Percentiles rank a stretch among this genome's conserved stretches.
Conservation (phyloP, 2,329 filamentous ascomycete genomes). For the Xylaria sp. region DNA sequence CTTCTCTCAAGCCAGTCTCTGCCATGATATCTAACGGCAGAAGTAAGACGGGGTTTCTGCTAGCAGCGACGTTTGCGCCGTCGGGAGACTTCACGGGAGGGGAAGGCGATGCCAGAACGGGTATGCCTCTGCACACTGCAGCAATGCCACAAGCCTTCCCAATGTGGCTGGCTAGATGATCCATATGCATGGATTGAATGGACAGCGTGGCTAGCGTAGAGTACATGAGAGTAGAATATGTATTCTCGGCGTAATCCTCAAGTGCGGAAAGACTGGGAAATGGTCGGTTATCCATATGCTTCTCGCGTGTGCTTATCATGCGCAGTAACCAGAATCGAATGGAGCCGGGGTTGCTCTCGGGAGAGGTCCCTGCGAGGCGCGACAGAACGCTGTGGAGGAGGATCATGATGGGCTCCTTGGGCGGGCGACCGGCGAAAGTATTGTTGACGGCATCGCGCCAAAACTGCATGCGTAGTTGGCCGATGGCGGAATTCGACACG, state of each 20-base stretch:
- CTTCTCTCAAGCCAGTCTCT: constrained; percentile 80
- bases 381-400: constrained; percentile 79
- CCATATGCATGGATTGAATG: constrained; percentile 82
- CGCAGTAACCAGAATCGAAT: constrained; percentile 80
- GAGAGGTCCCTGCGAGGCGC: constrained; percentile 61
- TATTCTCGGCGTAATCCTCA: constrained; percentile 92
- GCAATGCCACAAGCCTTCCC: constrained; percentile 93
- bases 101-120: constrained; percentile 83
- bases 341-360: constrained; percentile 56
- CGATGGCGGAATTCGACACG: constrained; percentile 87
- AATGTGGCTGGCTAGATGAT: constrained; percentile 94
- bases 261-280: constrained; percentile 78
- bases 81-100: constrained; percentile 58
- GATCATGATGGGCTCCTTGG: constrained; percentile 90
- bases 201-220: constrained; percentile 83
- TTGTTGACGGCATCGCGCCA: constrained; percentile 87
- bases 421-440: constrained; percentile 80
- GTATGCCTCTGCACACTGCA: constrained; percentile 86
- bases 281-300: constrained; percentile 83
- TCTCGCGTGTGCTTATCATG: constrained; percentile 82
- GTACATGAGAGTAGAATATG: constrained; percentile 93
- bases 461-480: constrained; percentile 90
- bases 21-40: constrained; percentile 92
- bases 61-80: constrained; percentile 52
- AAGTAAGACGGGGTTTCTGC: constrained; percentile 67